Evolutionary conservation across 495 filamentous ascomycete genomes (phyloP), one percentile per base, ranked within the genome.

Genomic region (Penicillium herquei): DNA sequence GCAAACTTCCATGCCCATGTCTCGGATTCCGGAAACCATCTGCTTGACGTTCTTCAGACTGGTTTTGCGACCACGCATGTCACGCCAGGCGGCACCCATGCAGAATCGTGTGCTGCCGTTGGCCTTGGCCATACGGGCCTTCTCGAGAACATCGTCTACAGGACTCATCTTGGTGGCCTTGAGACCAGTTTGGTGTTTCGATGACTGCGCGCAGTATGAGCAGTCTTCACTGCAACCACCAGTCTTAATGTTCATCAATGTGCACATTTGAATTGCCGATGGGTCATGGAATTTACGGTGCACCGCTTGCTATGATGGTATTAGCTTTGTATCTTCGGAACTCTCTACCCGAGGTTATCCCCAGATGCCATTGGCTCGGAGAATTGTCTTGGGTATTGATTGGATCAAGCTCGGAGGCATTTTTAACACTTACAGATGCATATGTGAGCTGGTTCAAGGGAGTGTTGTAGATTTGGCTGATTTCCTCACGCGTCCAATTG

Each of bases 221-320:
- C 90, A 95, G 74, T 95, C 90, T 68, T 93, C 90, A 64, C 80
- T 85, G 70, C 90, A 95, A 26, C 90, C 90, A 45, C 90, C 90
- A n/a, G 89, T 93, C 61, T 94, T 95, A 79, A 95, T 95, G 79
- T 92, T 93, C 87, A 93, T 91, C 50, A 95, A 77, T 2, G 90
- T 95, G 77, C 90, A 93, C 75, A 93, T 87, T 66, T 95, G 90
- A 66, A 95, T 86, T 6, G 86, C 80, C 33, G 83, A 73, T 35
- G 90, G 89, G 69, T 85, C 79, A 73, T 93, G 90, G 75, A 92
- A 92, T 54, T 85, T 85, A 32, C 89, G 82, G 72, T 95, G 90
- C 51, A 93, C 70, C 40, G 80, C 83, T 49, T 80, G 82, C 89
- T 92, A 52, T 21, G 40, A 14, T 41, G 45, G 7, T 32, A 37